These are phyloP conservation scores for Dictyostelium firmibasis DNA, from an alignment of 78 protist species.

Conservation along the genomic window DNA sequence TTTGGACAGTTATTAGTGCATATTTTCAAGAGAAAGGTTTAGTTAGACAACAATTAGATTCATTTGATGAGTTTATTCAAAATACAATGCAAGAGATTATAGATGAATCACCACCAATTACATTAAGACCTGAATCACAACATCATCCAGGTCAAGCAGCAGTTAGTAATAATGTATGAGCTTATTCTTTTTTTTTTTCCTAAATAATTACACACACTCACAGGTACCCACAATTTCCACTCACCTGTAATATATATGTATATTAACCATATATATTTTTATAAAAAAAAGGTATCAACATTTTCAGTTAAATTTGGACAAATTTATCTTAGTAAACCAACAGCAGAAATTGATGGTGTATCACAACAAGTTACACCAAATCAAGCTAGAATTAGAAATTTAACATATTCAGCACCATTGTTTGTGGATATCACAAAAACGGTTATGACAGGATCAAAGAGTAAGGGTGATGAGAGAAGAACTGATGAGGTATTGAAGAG, in stretches of 20 bases:
- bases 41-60: constrained; percentile 99
- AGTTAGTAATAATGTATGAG: constrained; percentile 4
- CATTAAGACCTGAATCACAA: constrained; percentile 80
- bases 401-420: constrained; percentile 92
- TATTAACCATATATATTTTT: no score
- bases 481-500: constrained; percentile 31
- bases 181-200: no score
- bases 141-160: constrained; percentile 79
- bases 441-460: not conserved
- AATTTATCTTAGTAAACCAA: constrained; percentile 85
- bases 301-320: constrained; percentile 82
- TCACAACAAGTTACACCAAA: constrained; percentile 87
- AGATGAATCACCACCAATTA: constrained; percentile 88
- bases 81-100: constrained; percentile 94
- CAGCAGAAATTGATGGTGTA: constrained; percentile 80
- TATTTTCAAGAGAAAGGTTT: constrained; percentile 97
- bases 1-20: constrained; percentile 95
- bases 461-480: constrained; percentile 31
- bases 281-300: constrained; percentile 17
- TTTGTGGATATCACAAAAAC: constrained; percentile 76
- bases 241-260: no score
- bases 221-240: no score
- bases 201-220: not conserved
- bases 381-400: constrained; percentile 97
- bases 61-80: constrained; percentile 96